Evolutionary conservation across 2,329 filamentous ascomycete genomes (phyloP), one percentile per base, ranked within the genome.

Genomic region (Aspergillus fumigatiaffinis): DNA sequence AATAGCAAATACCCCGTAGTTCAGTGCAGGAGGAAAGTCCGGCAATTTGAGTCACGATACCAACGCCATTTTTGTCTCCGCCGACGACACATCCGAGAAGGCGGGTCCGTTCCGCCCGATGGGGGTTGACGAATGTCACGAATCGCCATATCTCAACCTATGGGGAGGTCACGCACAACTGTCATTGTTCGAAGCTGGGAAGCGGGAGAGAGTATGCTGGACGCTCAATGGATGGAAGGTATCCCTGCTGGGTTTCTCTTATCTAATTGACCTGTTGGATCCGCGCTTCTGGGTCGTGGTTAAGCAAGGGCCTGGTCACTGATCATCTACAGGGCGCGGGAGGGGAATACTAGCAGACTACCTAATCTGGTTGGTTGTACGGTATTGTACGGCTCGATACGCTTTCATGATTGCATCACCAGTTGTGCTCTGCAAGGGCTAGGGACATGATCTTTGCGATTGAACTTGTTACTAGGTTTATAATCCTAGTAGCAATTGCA

Each of bases 241-340:
- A 49, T 17, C 42, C 56, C 53, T 47, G 56, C 46, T 44, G 44
- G 38, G 55, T 64, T 66, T 64, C 56, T 54, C 53, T 66, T 66
- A 63, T 66, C 62, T 64, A 64, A 66, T 64, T 54, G 53, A 42
- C 25, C 20, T 28, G 17, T 41, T n/a, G 49, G 25, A 14, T 47
- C 44, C 20, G 65, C 59, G 54, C 63, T 66, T 63, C 63, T 67
- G 12, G 50, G 47, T 51, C 52, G 28, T 44, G 50, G 8, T 47
- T 50, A 41, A 50, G 51, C n/a, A 35, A 7, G 7, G 50, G 32
- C 3, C 17, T 52, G 32, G 10, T 44, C 57, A 55, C 52, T 62
- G 54, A 62, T 66, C 65, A 66, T 49, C 41, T 32, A 50, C 53
- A 69, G 61, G 66, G 67, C 65, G 66, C 51, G 61, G 46, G 53